Percentiles rank a stretch among this genome's conserved stretches.
phyloP scores from a whole-genome alignment of 768 basidiomycete genomes.

The Melanogaster broomeanus region DNA sequence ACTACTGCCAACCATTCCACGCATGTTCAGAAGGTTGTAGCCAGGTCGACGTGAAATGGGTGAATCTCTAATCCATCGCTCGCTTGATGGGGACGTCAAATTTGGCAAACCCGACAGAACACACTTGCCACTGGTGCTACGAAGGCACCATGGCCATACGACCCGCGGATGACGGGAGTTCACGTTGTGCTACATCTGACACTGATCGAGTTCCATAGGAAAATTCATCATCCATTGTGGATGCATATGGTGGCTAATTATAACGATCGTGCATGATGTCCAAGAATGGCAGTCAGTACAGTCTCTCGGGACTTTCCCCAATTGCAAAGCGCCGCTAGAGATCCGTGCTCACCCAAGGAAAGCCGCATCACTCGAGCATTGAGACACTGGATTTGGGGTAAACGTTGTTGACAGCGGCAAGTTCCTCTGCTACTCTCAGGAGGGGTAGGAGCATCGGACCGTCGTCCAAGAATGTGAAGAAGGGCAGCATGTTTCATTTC shows the following conservation, averaged over 20 bases:
- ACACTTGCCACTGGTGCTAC: conserved; percentile 47
- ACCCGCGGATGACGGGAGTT: conserved; percentile 20
- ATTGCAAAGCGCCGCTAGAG: background rate
- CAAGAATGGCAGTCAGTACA: background rate
- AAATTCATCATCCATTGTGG: background rate
- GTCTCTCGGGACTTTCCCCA: background rate
- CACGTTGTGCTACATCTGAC: background rate
- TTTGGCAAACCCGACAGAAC: conserved; percentile 11
- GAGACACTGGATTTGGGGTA: conserved; percentile 31
- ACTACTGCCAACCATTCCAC: too few relatives aligned
- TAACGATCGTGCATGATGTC: conserved; percentile 21
- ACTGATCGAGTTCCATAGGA: background rate
- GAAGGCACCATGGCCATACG: conserved; percentile 45
- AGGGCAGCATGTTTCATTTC: conserved; percentile 11
- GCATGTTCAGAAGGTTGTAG: too few relatives aligned
- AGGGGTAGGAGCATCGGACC: conserved; percentile 43
- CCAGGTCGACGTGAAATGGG: too few relatives aligned
- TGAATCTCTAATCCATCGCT: too few relatives aligned
- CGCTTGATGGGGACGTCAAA: too few relatives aligned
- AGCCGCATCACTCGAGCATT: conserved; percentile 31
- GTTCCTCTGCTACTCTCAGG: conserved; percentile 35
- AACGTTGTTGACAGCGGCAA: conserved; percentile 40
- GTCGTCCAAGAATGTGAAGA: conserved; percentile 38
- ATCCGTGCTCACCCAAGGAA: background rate
- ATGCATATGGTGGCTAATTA: conserved; percentile 24